phyloP scores from a whole-genome alignment of 768 basidiomycete genomes.

The Tylopilus sp. region DNA sequence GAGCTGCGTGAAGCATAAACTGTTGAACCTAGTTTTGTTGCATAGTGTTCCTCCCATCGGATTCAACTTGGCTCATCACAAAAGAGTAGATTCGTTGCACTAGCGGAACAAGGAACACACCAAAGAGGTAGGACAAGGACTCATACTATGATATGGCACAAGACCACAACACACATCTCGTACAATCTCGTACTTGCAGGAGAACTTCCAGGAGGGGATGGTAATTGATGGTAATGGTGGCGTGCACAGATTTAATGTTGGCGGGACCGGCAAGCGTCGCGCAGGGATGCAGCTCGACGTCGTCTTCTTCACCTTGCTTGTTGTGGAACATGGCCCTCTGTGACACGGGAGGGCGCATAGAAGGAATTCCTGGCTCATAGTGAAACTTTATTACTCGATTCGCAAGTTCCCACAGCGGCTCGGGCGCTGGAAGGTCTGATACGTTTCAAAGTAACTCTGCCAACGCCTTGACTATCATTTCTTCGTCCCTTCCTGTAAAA shows the following conservation, averaged over 20 bases:
- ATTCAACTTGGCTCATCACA: background rate
- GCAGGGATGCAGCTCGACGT: background rate
- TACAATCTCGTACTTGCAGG: too few species aligned
- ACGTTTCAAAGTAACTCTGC: constrained; percentile 1
- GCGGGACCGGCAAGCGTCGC: background rate
- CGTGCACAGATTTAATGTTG: background rate
- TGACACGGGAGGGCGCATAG: background rate
- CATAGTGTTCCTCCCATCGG: background rate
- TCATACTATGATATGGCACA: too few species aligned
- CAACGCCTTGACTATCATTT: background rate
- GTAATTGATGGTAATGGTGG: background rate
- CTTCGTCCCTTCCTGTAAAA: background rate
- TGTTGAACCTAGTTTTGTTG: background rate
- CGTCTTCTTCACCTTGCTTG: background rate
- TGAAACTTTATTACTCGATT: background rate
- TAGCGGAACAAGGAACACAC: background rate
- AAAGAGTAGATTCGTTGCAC: too few species aligned
- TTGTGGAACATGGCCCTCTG: background rate
- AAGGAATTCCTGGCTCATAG: background rate
- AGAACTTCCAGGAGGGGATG: background rate
- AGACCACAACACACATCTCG: background rate
- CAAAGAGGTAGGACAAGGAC: too few species aligned
- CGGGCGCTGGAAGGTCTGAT: background rate
- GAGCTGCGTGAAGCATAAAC: background rate
- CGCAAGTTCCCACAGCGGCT: constrained; percentile 4